Percentiles rank a stretch among this genome's conserved stretches.
phyloP scores from a whole-genome alignment of 352 stramenopile genomes.

The Globisporangium cylindrosporum region DNA sequence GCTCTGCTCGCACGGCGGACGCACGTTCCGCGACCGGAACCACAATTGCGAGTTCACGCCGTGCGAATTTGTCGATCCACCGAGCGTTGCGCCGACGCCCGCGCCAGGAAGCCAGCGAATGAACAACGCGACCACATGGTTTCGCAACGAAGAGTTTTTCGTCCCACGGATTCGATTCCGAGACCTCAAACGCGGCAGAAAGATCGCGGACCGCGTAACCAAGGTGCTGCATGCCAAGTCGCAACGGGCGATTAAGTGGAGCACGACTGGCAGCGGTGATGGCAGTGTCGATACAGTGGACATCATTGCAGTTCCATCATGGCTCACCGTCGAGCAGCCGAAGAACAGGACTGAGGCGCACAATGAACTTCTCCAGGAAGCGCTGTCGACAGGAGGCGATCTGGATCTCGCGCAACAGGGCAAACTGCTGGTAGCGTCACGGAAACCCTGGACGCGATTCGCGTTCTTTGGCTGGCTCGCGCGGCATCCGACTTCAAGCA shows the following conservation, averaged over 20 bases:
- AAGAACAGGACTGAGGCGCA: constrained; percentile 11
- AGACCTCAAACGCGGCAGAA: constrained; percentile 23
- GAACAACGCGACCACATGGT: constrained; percentile 25
- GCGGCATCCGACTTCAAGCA: neutral
- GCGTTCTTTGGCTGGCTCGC: constrained; percentile 22
- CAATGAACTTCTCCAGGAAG: constrained; percentile 10
- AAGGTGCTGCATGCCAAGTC: constrained; percentile 17
- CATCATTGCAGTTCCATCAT: neutral
- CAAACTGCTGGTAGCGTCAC: constrained; percentile 9
- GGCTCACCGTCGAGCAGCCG: neutral
- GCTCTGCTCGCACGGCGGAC: constrained; percentile 35
- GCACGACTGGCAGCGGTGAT: neutral
- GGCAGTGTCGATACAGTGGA: neutral
- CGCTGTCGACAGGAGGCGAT: constrained; percentile 13
- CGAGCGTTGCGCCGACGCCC: constrained; percentile 1
- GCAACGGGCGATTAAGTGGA: constrained; percentile 13
- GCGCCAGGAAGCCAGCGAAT: constrained; percentile 16
- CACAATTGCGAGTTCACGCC: constrained; percentile 45
- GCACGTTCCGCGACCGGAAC: constrained; percentile 31
- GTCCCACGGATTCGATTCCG: constrained; percentile 22
- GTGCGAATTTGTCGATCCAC: constrained; percentile 30
- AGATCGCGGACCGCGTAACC: constrained; percentile 10
- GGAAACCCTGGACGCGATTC: constrained; percentile 9
- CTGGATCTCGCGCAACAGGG: constrained; percentile 6
- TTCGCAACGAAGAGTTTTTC: constrained; percentile 37